Percentiles rank a stretch among this genome's conserved stretches.
Evolutionary conservation across 176 grass and related monocot genomes (phyloP).

Genomic region (Bonia amplexicaulis): DNA sequence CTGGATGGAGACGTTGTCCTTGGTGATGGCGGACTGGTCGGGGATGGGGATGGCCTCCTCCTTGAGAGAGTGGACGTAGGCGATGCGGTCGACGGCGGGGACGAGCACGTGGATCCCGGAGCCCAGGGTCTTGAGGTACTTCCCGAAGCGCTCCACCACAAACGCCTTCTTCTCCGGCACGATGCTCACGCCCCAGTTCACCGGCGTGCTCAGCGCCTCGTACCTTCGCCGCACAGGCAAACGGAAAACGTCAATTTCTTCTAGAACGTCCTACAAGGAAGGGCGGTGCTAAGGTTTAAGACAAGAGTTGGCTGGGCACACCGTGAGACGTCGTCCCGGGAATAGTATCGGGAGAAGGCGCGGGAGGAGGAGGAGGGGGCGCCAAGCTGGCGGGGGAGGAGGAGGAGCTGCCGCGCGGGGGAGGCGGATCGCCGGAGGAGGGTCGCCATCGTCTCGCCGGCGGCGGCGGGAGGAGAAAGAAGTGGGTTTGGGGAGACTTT

Average conservation of each 20-base stretch:
- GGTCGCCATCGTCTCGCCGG: constrained; percentile 15
- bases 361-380: neutral
- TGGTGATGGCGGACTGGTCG: constrained; percentile 90
- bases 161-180: constrained; percentile 94
- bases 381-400: constrained; percentile 11
- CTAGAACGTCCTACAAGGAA: neutral
- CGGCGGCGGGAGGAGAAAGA: neutral
- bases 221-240: constrained; percentile 15
- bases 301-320: neutral
- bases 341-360: constrained; percentile 23
- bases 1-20: constrained; percentile 86
- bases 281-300: neutral
- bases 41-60: constrained; percentile 96
- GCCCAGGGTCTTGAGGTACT: constrained; percentile 76
- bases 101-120: constrained; percentile 80
- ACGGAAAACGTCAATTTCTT: neutral
- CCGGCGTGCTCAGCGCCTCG: constrained; percentile 42
- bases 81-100: constrained; percentile 72
- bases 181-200: constrained; percentile 94
- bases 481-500: neutral
- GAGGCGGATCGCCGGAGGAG: constrained; percentile 30
- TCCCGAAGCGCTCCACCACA: constrained; percentile 80
- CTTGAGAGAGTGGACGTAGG: constrained; percentile 95
- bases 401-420: neutral
- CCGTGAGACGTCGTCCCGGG: constrained; percentile 50